Conservation (phyloP, 2,329 filamentous ascomycete genomes). For the Hypoxylon sp. region DNA sequence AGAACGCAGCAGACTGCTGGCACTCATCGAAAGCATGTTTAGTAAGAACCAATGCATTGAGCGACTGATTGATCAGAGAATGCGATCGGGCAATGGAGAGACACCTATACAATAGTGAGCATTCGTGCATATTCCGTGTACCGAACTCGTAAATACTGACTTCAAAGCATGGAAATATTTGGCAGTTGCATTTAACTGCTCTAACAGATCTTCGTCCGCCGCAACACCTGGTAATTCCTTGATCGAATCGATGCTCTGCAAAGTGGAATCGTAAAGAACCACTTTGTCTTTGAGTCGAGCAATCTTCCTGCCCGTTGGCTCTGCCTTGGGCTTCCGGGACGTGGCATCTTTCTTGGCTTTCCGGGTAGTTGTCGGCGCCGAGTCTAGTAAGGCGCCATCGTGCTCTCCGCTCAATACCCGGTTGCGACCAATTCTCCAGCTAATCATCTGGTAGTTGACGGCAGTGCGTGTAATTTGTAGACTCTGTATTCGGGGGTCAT, state of each 20-base stretch:
- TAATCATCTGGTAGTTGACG: slow-evolving; percentile 93
- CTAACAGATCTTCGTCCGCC: slow-evolving; percentile 80
- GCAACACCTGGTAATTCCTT: slow-evolving; percentile 91
- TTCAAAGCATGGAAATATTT: slow-evolving; percentile 91
- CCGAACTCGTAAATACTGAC: slow-evolving; percentile 60
- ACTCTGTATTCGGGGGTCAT: slow-evolving; percentile 89
- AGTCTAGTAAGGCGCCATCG: slow-evolving; percentile 77
- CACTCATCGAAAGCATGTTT: slow-evolving; percentile 77
- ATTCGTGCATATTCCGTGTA: slow-evolving; percentile 8
- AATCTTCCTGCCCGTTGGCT: slow-evolving; percentile 80
- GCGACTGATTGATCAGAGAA: slow-evolving; percentile 76
- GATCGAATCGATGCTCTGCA: slow-evolving; percentile 91
- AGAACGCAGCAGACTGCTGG: slow-evolving; percentile 62
- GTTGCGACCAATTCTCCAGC: slow-evolving; percentile 95
- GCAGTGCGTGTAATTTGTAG: slow-evolving; percentile 93
- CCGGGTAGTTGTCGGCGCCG: slow-evolving; percentile 59
- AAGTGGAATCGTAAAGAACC: slow-evolving; percentile 89
- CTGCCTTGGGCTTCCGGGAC: slow-evolving; percentile 58
- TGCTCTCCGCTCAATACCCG: slow-evolving; percentile 85
- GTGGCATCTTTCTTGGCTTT: slow-evolving; percentile 68
- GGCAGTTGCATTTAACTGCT: slow-evolving; percentile 81
- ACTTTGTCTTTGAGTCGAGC: slow-evolving; percentile 86
- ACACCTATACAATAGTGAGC: slow-evolving; percentile 65
- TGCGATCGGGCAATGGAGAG: slow-evolving; percentile 90
- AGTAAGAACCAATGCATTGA: slow-evolving; percentile 88